phyloP scores from a whole-genome alignment of 768 basidiomycete genomes.

The Boletus tylopilopsis region DNA sequence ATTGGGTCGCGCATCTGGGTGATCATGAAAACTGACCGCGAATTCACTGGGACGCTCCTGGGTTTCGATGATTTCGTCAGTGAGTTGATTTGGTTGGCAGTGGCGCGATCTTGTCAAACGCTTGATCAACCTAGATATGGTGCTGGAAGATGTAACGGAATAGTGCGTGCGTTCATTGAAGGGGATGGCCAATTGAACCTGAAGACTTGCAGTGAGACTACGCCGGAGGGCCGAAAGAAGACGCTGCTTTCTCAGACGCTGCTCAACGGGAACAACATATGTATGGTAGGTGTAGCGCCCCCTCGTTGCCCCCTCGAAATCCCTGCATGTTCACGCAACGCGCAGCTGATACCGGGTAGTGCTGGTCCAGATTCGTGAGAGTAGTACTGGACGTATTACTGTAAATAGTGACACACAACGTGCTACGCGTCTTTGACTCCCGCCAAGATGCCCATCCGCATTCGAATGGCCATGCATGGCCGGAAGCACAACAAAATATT shows the following conservation, averaged over 20 bases:
- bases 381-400: not conserved
- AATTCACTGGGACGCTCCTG: slow-evolving; percentile 91
- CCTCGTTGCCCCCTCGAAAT: not conserved
- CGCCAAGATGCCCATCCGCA: slow-evolving; percentile 69
- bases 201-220: slow-evolving; percentile 63
- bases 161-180: slow-evolving; percentile 54
- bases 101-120: not conserved
- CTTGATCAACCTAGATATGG: slow-evolving; percentile 61
- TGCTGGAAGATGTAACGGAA: slow-evolving; percentile 94
- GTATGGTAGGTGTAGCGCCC: slow-evolving; percentile 75
- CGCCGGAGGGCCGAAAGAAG: slow-evolving; percentile 75
- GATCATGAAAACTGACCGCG: slow-evolving; percentile 95
- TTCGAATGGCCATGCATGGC: slow-evolving; percentile 84
- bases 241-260: slow-evolving; percentile 86
- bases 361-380: slow-evolving; percentile 51
- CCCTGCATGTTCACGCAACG: slow-evolving; percentile 1
- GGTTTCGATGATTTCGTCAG: slow-evolving; percentile 99
- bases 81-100: slow-evolving; percentile 46
- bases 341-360: slow-evolving; percentile 66
- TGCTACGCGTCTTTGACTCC: not conserved
- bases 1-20: slow-evolving; percentile 98
- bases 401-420: slow-evolving; percentile 25
- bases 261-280: slow-evolving; percentile 93
- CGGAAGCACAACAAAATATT: slow-evolving; percentile 69
- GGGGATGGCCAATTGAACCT: not conserved